Conservation (phyloP, 2,329 filamentous ascomycete species). For the Rhynchosporium secalis region DNA sequence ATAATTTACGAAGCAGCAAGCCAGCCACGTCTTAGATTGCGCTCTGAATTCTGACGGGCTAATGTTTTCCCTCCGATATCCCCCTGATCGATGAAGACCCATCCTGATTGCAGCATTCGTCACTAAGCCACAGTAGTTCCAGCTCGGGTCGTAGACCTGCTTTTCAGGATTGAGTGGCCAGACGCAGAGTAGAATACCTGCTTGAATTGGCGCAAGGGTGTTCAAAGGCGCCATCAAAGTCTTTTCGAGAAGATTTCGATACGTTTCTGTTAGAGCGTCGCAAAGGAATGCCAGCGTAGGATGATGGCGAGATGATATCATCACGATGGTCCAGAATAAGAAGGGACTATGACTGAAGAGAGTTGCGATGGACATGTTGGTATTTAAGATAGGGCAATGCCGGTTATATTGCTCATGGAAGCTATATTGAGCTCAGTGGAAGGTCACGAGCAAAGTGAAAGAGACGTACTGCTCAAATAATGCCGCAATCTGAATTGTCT, state of each 20-base stretch:
- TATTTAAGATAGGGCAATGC: conserved; percentile 22
- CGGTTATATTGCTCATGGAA: conserved; percentile 22
- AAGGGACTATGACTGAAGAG: conserved; percentile 14
- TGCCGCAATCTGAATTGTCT: conserved; percentile 1
- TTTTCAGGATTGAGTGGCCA: conserved; percentile 32
- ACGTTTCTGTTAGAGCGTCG: conserved; percentile 11
- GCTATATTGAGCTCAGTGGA: background rate
- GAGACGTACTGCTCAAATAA: conserved; percentile 9
- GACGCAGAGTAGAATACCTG: conserved; percentile 27
- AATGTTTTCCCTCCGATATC: conserved; percentile 4
- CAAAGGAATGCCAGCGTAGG: conserved; percentile 11
- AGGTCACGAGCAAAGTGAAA: background rate
- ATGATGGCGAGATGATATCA: conserved; percentile 22
- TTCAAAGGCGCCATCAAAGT: conserved; percentile 12
- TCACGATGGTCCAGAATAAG: conserved; percentile 27
- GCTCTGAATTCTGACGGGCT: background rate
- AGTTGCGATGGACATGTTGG: conserved; percentile 7
- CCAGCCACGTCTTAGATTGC: conserved; percentile 10
- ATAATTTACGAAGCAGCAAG: conserved; percentile 5
- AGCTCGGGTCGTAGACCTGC: conserved; percentile 23
- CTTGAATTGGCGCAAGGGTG: conserved; percentile 24
- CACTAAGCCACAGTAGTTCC: conserved; percentile 25
- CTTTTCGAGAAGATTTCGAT: conserved; percentile 18
- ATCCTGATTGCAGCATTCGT: conserved; percentile 21
- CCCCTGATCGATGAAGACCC: conserved; percentile 16